Conservation (phyloP, 2,329 filamentous ascomycete species). For the Pleomassaria siparia region DNA sequence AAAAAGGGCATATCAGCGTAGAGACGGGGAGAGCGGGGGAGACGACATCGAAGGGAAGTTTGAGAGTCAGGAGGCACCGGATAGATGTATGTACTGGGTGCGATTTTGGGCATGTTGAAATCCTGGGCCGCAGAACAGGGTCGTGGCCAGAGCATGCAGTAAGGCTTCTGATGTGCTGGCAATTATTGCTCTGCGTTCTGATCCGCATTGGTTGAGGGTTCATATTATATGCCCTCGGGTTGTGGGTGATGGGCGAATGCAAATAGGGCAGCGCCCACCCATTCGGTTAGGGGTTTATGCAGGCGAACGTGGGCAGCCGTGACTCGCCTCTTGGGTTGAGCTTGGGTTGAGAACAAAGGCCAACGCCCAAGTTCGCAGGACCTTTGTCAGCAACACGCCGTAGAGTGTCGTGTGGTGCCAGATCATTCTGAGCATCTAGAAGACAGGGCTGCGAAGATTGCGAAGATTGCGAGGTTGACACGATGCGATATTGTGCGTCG, state of each 20-base stretch:
- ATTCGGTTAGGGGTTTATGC: slow-evolving; percentile 41
- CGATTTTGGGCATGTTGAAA: slow-evolving; percentile 17
- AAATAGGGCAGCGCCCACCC: slow-evolving; percentile 39
- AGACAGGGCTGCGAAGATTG: slow-evolving; percentile 12
- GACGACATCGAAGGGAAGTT: slow-evolving; percentile 24
- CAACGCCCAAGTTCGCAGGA: slow-evolving; percentile 38
- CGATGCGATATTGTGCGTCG: slow-evolving; percentile 8
- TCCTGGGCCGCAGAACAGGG: slow-evolving; percentile 30
- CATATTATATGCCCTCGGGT: slow-evolving; percentile 39
- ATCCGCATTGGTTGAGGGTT: slow-evolving; percentile 40
- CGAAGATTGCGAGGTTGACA: slow-evolving; percentile 1
- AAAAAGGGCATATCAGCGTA: slow-evolving; percentile 31
- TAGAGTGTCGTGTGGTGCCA: slow-evolving; percentile 34
- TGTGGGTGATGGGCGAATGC: slow-evolving; percentile 43
- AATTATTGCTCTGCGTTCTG: slow-evolving; percentile 39
- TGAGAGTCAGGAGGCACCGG: slow-evolving; percentile 32
- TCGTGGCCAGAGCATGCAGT: slow-evolving; percentile 26
- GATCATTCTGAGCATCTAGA: slow-evolving; percentile 33
- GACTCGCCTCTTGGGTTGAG: slow-evolving; percentile 39
- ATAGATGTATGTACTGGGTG: slow-evolving; percentile 37
- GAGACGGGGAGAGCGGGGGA: slow-evolving; percentile 27
- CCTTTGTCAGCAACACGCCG: slow-evolving; percentile 19
- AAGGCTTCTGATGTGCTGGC: slow-evolving; percentile 46
- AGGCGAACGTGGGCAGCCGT: slow-evolving; percentile 42
- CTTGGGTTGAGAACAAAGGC: slow-evolving; percentile 26